phyloP scores from a whole-genome alignment of 208 protist species.

The Trypanosoma scelopori region DNA sequence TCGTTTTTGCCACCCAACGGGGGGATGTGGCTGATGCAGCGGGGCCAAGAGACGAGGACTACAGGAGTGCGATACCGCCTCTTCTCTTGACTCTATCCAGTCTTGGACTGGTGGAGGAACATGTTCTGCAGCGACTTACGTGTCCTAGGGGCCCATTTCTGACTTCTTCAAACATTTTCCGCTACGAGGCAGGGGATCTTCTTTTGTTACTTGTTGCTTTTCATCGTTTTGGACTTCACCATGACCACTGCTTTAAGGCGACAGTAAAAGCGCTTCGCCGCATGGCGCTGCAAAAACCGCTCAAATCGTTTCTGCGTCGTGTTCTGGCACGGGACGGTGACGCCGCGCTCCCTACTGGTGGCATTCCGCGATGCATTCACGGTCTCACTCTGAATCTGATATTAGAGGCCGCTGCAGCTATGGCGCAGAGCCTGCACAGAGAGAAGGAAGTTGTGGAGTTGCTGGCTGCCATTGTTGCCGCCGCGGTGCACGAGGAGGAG shows the following conservation, averaged over 20 bases:
- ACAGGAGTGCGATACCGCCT: constrained; percentile 18
- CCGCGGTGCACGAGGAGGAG: constrained; percentile 5
- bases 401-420: constrained; percentile 33
- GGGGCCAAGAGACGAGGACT: not conserved
- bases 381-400: constrained; percentile 24
- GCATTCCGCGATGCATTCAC: not conserved
- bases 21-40: not conserved
- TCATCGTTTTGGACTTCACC: constrained; percentile 68
- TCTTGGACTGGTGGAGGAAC: constrained; percentile 57
- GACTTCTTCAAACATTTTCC: constrained; percentile 28
- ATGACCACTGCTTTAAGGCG: constrained; percentile 46
- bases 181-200: constrained; percentile 40
- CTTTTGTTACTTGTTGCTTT: constrained; percentile 53
- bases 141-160: constrained; percentile 3
- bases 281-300: constrained; percentile 18
- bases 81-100: constrained; percentile 59
- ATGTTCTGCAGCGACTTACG: constrained; percentile 40
- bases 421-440: constrained; percentile 18
- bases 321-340: not conserved
- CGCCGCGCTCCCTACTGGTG: not conserved
- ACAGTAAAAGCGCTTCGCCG: constrained; percentile 24
- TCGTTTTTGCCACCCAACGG: constrained; percentile 22
- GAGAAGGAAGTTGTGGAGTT: constrained; percentile 21
- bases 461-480: constrained; percentile 5
- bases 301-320: constrained; percentile 5